These are phyloP conservation scores for Tricholoma sp. DNA, from an alignment of 768 basidiomycete genomes.

Conservation along the genomic window DNA sequence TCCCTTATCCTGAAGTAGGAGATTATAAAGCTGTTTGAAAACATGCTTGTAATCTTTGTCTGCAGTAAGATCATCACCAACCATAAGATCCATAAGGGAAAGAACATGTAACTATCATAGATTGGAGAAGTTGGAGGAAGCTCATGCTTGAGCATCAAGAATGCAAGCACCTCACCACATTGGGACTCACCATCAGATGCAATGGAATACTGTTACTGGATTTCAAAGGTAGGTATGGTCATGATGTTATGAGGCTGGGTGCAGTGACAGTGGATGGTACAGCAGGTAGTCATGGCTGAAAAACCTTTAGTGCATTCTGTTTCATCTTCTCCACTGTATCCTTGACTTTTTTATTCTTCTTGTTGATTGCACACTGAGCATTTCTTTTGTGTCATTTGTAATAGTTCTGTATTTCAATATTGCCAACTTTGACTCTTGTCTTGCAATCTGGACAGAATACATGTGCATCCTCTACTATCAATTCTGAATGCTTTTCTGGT, in stretches of 20 bases:
- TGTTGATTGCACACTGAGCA: slow-evolving; percentile 1
- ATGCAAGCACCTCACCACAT: slow-evolving; percentile 19
- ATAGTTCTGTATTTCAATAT: slow-evolving; percentile 5
- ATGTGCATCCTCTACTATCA: not conserved
- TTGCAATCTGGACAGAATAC: slow-evolving; percentile 7
- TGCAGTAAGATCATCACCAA: slow-evolving; percentile 24
- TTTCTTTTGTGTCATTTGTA: slow-evolving; percentile 1
- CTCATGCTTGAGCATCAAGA: slow-evolving; percentile 15
- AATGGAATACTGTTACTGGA: slow-evolving; percentile 7
- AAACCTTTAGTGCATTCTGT: not conserved
- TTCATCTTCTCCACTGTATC: not conserved
- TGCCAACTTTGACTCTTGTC: slow-evolving; percentile 1
- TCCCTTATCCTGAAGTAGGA: slow-evolving; percentile 19
- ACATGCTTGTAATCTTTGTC: slow-evolving; percentile 29
- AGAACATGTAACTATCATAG: slow-evolving; percentile 15
- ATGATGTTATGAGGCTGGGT: no score
- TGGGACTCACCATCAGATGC: slow-evolving; percentile 19
- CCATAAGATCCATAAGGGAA: slow-evolving; percentile 19
- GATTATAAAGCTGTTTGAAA: slow-evolving; percentile 19
- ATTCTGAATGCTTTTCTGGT: not conserved
- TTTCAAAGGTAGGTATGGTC: not conserved
- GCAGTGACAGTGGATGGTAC: not conserved
- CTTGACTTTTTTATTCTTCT: slow-evolving; percentile 1
- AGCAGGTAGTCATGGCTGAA: not conserved
- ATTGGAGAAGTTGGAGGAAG: slow-evolving; percentile 18